Conservation (phyloP, 2,329 filamentous ascomycete species). For the Arthrinium phaeospermum region DNA sequence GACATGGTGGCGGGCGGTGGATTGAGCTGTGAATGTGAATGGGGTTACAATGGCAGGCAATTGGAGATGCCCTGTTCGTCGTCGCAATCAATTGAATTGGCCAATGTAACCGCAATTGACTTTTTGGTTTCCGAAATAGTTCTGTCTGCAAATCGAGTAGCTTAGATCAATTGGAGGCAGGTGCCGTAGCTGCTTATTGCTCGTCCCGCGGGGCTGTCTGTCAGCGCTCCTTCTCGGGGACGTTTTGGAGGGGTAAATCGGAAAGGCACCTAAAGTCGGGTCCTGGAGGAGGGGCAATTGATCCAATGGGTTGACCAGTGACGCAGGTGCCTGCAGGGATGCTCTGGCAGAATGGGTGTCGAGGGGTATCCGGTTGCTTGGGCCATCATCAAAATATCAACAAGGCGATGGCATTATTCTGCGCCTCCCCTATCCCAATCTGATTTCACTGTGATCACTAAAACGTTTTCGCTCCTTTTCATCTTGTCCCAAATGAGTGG, state of each 20-base stretch:
- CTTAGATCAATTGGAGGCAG: background rate
- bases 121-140: background rate
- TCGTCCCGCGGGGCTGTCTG: conserved; percentile 5
- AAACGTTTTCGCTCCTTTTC: no score
- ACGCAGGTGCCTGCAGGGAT: background rate
- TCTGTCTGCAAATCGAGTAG: background rate
- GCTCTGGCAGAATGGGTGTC: background rate
- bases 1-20: conserved; percentile 33
- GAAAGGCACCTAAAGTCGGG: background rate
- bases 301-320: background rate
- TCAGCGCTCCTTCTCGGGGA: background rate
- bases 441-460: no score
- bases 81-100: background rate
- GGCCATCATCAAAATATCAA: background rate
- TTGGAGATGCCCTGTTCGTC: background rate
- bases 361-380: background rate
- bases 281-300: background rate
- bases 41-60: background rate
- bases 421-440: no score
- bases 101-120: background rate
- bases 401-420: background rate
- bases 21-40: background rate
- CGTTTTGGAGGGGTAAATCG: conserved; percentile 6
- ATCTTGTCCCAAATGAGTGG: no score
- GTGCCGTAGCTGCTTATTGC: background rate